Base-by-base conservation (phyloP, 2,329 filamentous ascomycete species). In the Sarocladiaceae sp. region DNA sequence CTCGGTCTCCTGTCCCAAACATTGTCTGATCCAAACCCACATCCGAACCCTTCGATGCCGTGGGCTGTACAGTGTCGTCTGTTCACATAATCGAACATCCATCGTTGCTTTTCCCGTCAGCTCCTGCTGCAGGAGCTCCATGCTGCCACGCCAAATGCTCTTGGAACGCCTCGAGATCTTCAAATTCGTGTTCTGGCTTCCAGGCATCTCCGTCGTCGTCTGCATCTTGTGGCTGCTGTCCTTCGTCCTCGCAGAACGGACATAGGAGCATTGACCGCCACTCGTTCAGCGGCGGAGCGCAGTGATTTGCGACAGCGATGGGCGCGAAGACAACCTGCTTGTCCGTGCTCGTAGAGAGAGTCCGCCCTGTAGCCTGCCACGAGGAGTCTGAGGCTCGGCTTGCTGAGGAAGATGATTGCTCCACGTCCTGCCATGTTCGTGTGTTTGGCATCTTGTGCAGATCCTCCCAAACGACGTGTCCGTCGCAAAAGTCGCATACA, bases 401-500 rank as follows among this genome's bases (percentile, higher is more conserved):
- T 55, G 53, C 42, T 23, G 51, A 52, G 12, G 51, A 29, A n/a
- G 53, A 48, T 15, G 58, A 46, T 10, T 52, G 48, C 11, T 50
- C 46, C 9, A 49, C 53, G 20, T 53, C 53, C 43, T 58, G 59
- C 20, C 58, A 57, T 7, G 61, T 55, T 27, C 73, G 61, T 45
- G 63, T 58, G 2, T 70, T 70, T 5, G 76, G 76, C 61, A 80
- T 72, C 40, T 60, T 63, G 50, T 69, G 65, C 24, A 80, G 52
- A 53, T 81, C 73, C 46, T 74, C 67, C 77, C 77, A 80, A 18
- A 80, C 60, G 19, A 80, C 61, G 53, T 76, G 74, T 2, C 77
- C 77, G 54, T 80, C 76, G 60, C 77, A 80, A 54, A 73, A 80
- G 59, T 81, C 75, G 61, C 77, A 81, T 6, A 78, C 65, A 52